Evolutionary conservation across 176 grass and related monocot species (phyloP), one percentile per base, ranked within the genome.

Genomic region (Areca catechu): DNA sequence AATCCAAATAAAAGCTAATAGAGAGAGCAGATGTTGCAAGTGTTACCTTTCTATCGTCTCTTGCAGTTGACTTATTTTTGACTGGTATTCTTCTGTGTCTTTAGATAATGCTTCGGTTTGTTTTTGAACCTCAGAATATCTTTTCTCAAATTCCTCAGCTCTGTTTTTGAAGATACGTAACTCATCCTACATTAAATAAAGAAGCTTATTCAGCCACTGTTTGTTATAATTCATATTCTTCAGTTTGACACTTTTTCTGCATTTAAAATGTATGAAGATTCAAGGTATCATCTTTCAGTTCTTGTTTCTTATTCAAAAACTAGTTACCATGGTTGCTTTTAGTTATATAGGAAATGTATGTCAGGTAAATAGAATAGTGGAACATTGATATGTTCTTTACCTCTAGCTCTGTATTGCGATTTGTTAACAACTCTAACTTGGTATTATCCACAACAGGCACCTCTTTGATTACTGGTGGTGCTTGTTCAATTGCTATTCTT

Each of bases 381-480:
- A 30, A 1, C 24, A 19, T n/a, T 12, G 18, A 15, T 18, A 12
- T 22, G 30, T 19, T 51, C 3, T 20, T 64, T 81, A 95, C 90
- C 86, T 79, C 77, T 62, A 95, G 83, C 69, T 86, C 74, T 66
- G 74, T 89, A 27, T 95, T 90, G 58, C 56, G 71, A 76, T 58
- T 75, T 34, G 77, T 80, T 34, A 95, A 56, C 64, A 76, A 51
- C 48, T 87, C 80, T 56, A 95, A 65, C 77, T 86, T 79, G 56
- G 71, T 68, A 49, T 79, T 86, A 62, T 95, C 91, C 24, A 86
- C 68, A 50, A 89, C 74, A 4, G 74, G 82, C 48, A 95, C 86
- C 71, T 89, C 82, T 69, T 86, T 76, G 58, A 95, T 95, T 53
- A 83, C 82, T 65, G 91, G 83, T 58, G 90, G 90, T 64, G 86